Evolutionary conservation across 1,284 basidiomycete genomes (phyloP).

Genomic region (Kalmanozyma brasiliensis): DNA sequence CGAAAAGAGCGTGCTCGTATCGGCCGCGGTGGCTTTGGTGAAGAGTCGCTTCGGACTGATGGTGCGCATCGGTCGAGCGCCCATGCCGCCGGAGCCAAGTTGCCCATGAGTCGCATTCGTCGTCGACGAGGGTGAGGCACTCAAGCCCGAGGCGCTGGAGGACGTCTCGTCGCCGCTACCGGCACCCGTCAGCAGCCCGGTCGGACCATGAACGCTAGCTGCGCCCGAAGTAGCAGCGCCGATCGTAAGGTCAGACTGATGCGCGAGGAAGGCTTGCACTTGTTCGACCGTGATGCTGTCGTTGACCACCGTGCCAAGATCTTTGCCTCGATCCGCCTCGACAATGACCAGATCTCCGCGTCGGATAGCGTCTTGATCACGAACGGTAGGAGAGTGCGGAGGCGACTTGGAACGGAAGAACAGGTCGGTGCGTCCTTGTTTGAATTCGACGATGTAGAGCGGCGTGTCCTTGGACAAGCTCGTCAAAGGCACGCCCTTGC

Average conservation of each 20-base stretch:
- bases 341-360: conserved; percentile 94
- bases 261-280: conserved; percentile 73
- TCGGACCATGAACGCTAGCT: conserved; percentile 8
- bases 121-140: conserved; percentile 26
- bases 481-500: conserved; percentile 87
- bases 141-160: conserved; percentile 19
- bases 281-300: conserved; percentile 77
- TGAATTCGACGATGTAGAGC: conserved; percentile 97
- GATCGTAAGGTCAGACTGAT: conserved; percentile 55
- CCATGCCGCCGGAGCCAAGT: conserved; percentile 1
- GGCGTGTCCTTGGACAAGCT: conserved; percentile 83
- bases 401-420: conserved; percentile 75
- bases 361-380: conserved; percentile 70
- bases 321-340: conserved; percentile 93
- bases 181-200: conserved; percentile 1
- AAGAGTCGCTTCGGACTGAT: conserved; percentile 91
- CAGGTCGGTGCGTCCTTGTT: conserved; percentile 91
- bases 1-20: conserved; percentile 70
- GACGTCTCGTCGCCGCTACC: conserved; percentile 19
- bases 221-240: conserved; percentile 26
- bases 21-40: conserved; percentile 84
- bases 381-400: conserved; percentile 19
- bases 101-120: conserved; percentile 4
- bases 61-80: conserved; percentile 46
- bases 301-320: conserved; percentile 80